Evolutionary conservation across 2,329 filamentous ascomycete species (phyloP), one percentile per base, ranked within the genome.

Genomic region (Hypocrella siamensis): DNA sequence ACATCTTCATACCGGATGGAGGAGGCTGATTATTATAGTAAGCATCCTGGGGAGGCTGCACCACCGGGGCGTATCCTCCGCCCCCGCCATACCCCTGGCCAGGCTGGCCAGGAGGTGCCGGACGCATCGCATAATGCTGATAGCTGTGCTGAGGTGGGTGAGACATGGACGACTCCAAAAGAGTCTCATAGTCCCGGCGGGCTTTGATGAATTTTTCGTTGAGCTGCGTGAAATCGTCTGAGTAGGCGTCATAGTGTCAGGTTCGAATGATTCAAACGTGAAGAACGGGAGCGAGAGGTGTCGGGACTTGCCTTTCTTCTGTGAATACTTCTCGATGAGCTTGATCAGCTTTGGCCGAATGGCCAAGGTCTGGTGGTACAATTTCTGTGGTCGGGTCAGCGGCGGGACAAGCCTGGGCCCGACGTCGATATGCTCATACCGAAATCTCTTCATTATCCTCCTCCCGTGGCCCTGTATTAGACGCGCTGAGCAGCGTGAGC

Each of bases 191-290:
- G 57, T 98, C 90, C 46, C 88, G 74, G 41, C 90, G 78, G 28
- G 90, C 90, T 58, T 98, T 98, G 65, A 98, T 96, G 56, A 98
- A 98, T 60, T 96, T 96, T 56, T 98, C 90, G 48, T 98, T 98
- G 39, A 98, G 64, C 52, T 96, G 88, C 3, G 90, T 94, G 49
- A 98, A 96, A 54, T 98, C 90, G 56, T 98, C 90, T 93, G 8
- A 28, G 5, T 15, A 14, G 4, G 19, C 43, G 17, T 30, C 15
- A 17, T 16, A 15, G n/a, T n/a, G n/a, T n/a, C n/a, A 26, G 12
- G 10, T 17, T 6, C 8, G 6, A 26, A 10, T 25, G 15, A 2
- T 6, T 17, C 9, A 4, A 16, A 18, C 6, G 12, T 12, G 11
- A 12, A 9, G 7, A 18, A 15, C 10, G n/a, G n/a, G 19, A 11